A percentile compares a stretch with the other conserved stretches of the same genome.
These are phyloP conservation scores for Neospermospora avenae DNA, from an alignment of 2,329 filamentous ascomycete genomes.

Conservation along the genomic window DNA sequence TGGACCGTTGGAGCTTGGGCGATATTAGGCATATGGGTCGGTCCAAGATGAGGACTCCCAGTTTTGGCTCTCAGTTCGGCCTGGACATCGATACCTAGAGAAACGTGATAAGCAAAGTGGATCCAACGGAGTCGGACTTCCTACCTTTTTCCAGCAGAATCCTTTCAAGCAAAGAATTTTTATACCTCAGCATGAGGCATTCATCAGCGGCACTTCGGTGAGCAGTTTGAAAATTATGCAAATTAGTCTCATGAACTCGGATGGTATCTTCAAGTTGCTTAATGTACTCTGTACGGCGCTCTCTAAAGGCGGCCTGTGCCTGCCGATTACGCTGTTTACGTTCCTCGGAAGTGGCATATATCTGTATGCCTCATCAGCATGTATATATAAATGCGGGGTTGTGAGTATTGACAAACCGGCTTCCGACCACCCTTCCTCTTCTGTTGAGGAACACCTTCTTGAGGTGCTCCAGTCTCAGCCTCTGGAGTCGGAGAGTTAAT, in stretches of 20 bases:
- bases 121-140: neutral
- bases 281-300: constrained; percentile 97
- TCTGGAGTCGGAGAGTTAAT: constrained; percentile 52
- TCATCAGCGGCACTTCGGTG: constrained; percentile 94
- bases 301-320: constrained; percentile 94
- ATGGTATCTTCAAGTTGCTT: constrained; percentile 98
- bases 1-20: constrained; percentile 75
- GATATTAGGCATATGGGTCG: constrained; percentile 63
- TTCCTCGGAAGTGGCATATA: constrained; percentile 98
- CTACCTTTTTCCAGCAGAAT: constrained; percentile 94
- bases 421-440: constrained; percentile 98
- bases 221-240: constrained; percentile 88
- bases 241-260: constrained; percentile 90
- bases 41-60: constrained; percentile 75
- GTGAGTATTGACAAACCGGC: constrained; percentile 62
- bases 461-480: constrained; percentile 42
- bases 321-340: constrained; percentile 96
- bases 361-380: constrained; percentile 53
- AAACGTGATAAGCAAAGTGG: constrained; percentile 12
- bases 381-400: constrained; percentile 9
- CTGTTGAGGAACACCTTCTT: constrained; percentile 58
- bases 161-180: constrained; percentile 93
- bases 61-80: constrained; percentile 92
- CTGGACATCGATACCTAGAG: constrained; percentile 91
- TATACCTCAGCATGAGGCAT: constrained; percentile 96